phyloP scores from a whole-genome alignment of 2,329 filamentous ascomycete genomes.

The Aspergillus felis region DNA sequence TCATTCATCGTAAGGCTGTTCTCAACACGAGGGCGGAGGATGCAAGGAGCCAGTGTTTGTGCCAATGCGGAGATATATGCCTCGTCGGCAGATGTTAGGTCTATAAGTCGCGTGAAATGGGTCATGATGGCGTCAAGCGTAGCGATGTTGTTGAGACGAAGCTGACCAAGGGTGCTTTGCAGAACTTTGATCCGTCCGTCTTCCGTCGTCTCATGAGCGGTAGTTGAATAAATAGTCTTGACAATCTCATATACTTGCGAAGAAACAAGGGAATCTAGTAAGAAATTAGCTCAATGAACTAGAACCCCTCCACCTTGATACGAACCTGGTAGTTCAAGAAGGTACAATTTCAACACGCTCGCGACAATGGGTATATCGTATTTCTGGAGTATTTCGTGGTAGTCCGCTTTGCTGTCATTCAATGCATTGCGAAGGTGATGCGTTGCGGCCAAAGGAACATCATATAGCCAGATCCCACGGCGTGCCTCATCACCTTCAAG shows the following conservation, averaged over 20 bases:
- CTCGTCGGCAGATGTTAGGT: conserved; percentile 93
- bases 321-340: conserved; percentile 88
- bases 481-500: conserved; percentile 93
- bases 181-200: conserved; percentile 80
- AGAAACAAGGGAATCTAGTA: conserved; percentile 87
- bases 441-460: conserved; percentile 79
- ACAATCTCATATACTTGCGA: conserved; percentile 98
- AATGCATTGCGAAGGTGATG: conserved; percentile 78
- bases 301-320: conserved; percentile 9
- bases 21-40: conserved; percentile 81
- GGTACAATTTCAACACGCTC: conserved; percentile 86
- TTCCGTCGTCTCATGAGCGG: conserved; percentile 71
- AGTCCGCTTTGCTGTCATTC: conserved; percentile 80
- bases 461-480: conserved; percentile 87
- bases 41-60: conserved; percentile 72
- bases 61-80: conserved; percentile 73
- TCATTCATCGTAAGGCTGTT: conserved; percentile 93
- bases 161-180: conserved; percentile 90
- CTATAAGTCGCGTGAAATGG: conserved; percentile 93
- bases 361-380: conserved; percentile 95
- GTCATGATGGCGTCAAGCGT: conserved; percentile 98
- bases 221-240: conserved; percentile 89
- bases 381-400: conserved; percentile 71
- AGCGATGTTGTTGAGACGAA: conserved; percentile 94
- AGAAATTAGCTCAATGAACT: conserved; percentile 1